A percentile compares a stretch with the other conserved stretches of the same genome.
These are phyloP conservation scores for Podila epigama DNA, from an alignment of 192 early-diverging fungal genomes.

Conservation along the genomic window DNA sequence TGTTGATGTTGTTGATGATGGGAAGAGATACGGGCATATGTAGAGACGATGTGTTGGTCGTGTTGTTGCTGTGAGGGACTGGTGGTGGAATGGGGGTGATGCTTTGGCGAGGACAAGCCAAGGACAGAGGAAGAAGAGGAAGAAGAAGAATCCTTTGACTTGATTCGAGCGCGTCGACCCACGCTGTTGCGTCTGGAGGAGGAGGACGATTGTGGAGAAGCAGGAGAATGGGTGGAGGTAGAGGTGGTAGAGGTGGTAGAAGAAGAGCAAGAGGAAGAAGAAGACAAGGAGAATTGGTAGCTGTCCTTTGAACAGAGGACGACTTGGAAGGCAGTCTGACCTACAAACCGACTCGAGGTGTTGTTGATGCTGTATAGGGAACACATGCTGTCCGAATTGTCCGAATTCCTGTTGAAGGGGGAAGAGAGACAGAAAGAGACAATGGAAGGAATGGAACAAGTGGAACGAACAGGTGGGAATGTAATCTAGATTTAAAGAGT, in stretches of 20 bases:
- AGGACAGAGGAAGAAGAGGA: too few species aligned
- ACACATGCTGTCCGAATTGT: background rate
- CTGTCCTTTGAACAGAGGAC: slow-evolving; percentile 33
- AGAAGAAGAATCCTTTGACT: background rate
- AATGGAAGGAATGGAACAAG: background rate
- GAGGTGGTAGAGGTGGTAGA: slow-evolving; percentile 5
- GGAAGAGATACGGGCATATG: background rate
- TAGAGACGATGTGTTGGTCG: background rate
- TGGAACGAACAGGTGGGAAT: too few species aligned
- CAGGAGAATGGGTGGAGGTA: background rate
- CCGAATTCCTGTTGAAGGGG: background rate
- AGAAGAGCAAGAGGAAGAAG: background rate
- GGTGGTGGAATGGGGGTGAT: background rate
- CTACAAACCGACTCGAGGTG: background rate
- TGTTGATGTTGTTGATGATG: too few species aligned
- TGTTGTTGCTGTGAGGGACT: background rate
- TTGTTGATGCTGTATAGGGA: slow-evolving; percentile 8
- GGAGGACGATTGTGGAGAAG: background rate
- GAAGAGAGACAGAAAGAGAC: background rate
- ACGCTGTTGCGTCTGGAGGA: background rate
- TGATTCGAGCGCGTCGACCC: background rate
- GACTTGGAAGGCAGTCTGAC: background rate
- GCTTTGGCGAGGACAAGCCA: too few species aligned
- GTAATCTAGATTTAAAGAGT: too few species aligned
- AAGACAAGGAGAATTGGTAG: slow-evolving; percentile 7